Evolutionary conservation across 202 grass and related monocot genomes (phyloP), one percentile per base, ranked within the genome.

Genomic region (Bolboschoenoplectus hybrid): DNA sequence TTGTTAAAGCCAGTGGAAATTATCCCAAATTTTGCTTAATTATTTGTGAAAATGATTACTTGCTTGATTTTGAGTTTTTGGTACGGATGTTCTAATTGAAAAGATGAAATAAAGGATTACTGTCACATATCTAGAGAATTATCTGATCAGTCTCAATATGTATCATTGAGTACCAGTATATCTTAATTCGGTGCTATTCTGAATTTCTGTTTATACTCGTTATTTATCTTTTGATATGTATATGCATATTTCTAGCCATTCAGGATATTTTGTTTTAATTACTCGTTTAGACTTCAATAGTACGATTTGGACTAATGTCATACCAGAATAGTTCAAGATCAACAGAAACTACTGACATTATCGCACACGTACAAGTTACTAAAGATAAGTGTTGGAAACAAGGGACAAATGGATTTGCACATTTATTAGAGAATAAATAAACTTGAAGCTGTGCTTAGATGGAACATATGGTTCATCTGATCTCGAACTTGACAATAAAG

Each of bases 211-310:
- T 56, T 5, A 78, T 12, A 35, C 51, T 55, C 5, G 3, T 57
- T 56, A 38, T 56, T 17, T 17, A 36, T 78, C 32, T 78, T 26
- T 78, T 57, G 2, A 78, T 56, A 78, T 55, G n/a, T 34, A 76
- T 35, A 51, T 5, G 7, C n/a, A 34, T n/a, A 51, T 51, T 51
- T 51, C 39, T 34, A 51, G 7, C 20, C 17, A 10, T 2, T 38
- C 13, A 41, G 39, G 1, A 43, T 43, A 6, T 43, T 63, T 16
- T 11, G n/a, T 39, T 40, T 16, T 40, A 40, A 40, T 67, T 41
- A 39, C 1, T 67, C 12, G 4, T 40, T 67, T 41, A 41, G 4
- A 36, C 35, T 39, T 56, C 26, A 26, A 56, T 13, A 7, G 46
- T 49, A 49, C 8, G 0, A 52, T 52, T 10, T 10, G 7, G 5